These are phyloP conservation scores for Volutella citrinella DNA, from an alignment of 2,329 filamentous ascomycete genomes.

Conservation along the genomic window DNA sequence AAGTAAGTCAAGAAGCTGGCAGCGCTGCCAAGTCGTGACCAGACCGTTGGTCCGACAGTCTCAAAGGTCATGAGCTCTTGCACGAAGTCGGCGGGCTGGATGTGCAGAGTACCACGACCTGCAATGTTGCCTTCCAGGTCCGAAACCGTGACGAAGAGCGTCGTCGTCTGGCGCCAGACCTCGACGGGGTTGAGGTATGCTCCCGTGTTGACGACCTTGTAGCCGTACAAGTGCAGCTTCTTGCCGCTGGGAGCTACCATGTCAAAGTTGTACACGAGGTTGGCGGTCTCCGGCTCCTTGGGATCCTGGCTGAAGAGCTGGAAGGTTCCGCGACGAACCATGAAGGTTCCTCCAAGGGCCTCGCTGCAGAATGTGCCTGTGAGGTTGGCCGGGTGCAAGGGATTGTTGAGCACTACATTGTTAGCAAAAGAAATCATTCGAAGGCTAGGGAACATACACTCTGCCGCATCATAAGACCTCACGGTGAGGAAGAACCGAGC, in stretches of 20 bases:
- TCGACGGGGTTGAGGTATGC: conserved; percentile 53
- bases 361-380: conserved; percentile 51
- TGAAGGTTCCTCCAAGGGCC: conserved; percentile 42
- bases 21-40: conserved; percentile 4
- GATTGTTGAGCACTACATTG: conserved; percentile 26
- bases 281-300: conserved; percentile 54
- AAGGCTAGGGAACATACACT: conserved; percentile 5
- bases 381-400: conserved; percentile 35
- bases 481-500: conserved; percentile 60
- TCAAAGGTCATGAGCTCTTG: conserved; percentile 54
- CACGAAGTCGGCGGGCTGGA: conserved; percentile 51
- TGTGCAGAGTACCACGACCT: conserved; percentile 59
- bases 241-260: conserved; percentile 53
- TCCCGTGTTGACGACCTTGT: conserved; percentile 60
- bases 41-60: conserved; percentile 10
- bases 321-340: conserved; percentile 58
- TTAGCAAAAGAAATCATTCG: background rate
- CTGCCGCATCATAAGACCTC: conserved; percentile 46
- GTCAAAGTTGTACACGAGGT: conserved; percentile 60
- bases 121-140: conserved; percentile 30
- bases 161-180: conserved; percentile 62
- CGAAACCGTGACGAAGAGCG: conserved; percentile 59
- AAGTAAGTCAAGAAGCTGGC: conserved; percentile 12
- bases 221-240: conserved; percentile 57
- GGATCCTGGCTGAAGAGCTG: conserved; percentile 55